phyloP scores from a whole-genome alignment of 345 rosid species.

The Kandelia obovata region DNA sequence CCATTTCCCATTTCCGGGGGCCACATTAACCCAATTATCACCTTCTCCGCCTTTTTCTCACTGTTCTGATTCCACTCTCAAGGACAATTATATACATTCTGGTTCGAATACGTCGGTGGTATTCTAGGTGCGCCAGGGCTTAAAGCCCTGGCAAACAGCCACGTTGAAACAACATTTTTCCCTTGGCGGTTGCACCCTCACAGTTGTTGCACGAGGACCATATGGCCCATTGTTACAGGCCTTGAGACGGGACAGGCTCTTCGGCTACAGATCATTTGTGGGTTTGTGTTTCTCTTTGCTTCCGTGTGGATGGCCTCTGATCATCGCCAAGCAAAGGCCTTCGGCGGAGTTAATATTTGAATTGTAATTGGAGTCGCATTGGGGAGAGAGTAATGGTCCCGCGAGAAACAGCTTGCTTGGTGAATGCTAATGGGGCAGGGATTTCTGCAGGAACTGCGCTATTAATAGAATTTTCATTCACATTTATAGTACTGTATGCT shows the following conservation, averaged over 20 bases:
- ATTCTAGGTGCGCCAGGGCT: constrained; percentile 32
- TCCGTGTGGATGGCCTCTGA: constrained; percentile 42
- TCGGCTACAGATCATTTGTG: constrained; percentile 30
- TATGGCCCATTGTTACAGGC: constrained; percentile 15
- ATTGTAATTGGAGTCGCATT: constrained; percentile 25
- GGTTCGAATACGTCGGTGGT: constrained; percentile 40
- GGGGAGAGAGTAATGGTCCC: constrained; percentile 6
- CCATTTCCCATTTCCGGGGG: constrained; percentile 39
- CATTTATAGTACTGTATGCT: constrained; percentile 38
- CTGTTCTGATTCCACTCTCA: constrained; percentile 22
- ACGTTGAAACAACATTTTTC: constrained; percentile 14
- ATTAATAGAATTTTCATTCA: constrained; percentile 39
- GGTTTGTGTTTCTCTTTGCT: constrained; percentile 35
- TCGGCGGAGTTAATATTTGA: constrained; percentile 31
- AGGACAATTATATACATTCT: constrained; percentile 25
- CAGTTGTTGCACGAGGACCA: constrained; percentile 11
- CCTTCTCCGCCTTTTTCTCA: constrained; percentile 27
- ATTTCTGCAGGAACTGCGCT: constrained; percentile 22
- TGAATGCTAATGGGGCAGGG: constrained; percentile 25
- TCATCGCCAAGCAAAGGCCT: constrained; percentile 23
- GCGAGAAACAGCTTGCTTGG: constrained; percentile 15
- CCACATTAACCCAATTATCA: constrained; percentile 40
- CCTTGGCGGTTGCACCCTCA: constrained; percentile 29
- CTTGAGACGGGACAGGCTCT: constrained; percentile 15
- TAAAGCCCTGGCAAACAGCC: constrained; percentile 23